These are phyloP conservation scores for Westerdykella sp. DNA, from an alignment of 2,329 filamentous ascomycete genomes.

Conservation along the genomic window DNA sequence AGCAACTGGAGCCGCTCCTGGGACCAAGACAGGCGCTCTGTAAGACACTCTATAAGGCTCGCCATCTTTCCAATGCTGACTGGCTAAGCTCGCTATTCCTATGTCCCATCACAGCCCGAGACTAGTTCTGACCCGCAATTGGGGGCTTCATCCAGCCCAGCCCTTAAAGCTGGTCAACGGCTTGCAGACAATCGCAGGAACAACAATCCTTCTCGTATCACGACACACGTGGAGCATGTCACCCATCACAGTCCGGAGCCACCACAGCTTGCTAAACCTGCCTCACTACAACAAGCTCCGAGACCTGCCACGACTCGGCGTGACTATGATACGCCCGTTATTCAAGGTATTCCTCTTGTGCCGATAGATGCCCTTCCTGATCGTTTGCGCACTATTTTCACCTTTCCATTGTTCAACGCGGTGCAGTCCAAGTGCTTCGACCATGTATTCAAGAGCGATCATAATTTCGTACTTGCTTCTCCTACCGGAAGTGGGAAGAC, in stretches of 20 bases:
- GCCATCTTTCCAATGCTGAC: not conserved
- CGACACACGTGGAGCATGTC: not conserved
- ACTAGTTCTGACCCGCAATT: conserved; percentile 28
- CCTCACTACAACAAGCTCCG: not conserved
- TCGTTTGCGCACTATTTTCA: conserved; percentile 62
- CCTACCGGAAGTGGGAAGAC: conserved; percentile 86
- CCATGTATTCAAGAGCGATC: conserved; percentile 57
- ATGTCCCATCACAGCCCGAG: conserved; percentile 14
- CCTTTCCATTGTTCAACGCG: conserved; percentile 71
- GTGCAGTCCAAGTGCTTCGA: conserved; percentile 75
- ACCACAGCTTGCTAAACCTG: conserved; percentile 1
- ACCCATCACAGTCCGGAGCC: conserved; percentile 6
- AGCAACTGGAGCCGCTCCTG: conserved; percentile 1
- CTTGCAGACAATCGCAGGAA: conserved; percentile 5
- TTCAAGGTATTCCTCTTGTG: conserved; percentile 57
- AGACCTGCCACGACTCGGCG: conserved; percentile 1
- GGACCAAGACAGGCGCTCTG: conserved; percentile 2
- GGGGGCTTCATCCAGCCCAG: conserved; percentile 37
- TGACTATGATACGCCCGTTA: conserved; percentile 31
- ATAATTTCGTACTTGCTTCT: conserved; percentile 74
- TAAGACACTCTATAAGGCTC: conserved; percentile 1
- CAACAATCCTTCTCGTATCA: too few species aligned
- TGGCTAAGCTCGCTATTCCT: conserved; percentile 14
- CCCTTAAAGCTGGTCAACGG: conserved; percentile 33
- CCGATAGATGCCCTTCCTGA: conserved; percentile 60